Conservation (phyloP, 345 rosid genomes). For the Streptanthus diversifolius region DNA sequence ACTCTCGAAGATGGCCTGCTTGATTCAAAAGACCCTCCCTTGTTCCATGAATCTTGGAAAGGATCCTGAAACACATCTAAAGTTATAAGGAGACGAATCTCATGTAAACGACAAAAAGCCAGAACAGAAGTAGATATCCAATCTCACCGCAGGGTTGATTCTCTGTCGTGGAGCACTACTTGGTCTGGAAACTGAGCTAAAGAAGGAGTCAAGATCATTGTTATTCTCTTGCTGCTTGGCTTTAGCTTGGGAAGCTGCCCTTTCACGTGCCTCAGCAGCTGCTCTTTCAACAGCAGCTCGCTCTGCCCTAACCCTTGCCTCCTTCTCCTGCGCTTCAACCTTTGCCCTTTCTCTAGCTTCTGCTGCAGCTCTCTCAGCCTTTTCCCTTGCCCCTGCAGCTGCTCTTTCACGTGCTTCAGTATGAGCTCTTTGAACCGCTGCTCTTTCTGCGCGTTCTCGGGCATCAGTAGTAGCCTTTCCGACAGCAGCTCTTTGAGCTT, state of each 20-base stretch:
- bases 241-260: constrained; percentile 64
- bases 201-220: constrained; percentile 84
- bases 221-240: constrained; percentile 64
- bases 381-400: constrained; percentile 77
- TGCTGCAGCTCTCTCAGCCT: constrained; percentile 84
- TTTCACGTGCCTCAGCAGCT: constrained; percentile 68
- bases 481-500: constrained; percentile 87
- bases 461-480: constrained; percentile 75
- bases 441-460: constrained; percentile 86
- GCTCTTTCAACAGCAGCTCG: constrained; percentile 88
- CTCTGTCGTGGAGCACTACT: constrained; percentile 88
- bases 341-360: constrained; percentile 78
- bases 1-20: constrained; percentile 29
- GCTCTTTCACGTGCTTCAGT: constrained; percentile 99
- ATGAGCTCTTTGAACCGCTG: constrained; percentile 89
- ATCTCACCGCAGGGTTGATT: constrained; percentile 60
- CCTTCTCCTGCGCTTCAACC: constrained; percentile 61
- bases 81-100: constrained; percentile 17
- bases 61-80: constrained; percentile 56
- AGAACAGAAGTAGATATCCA: constrained; percentile 18
- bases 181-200: constrained; percentile 64
- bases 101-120: not conserved
- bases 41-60: constrained; percentile 61
- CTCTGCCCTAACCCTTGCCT: constrained; percentile 58
- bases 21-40: constrained; percentile 63